Base-by-base conservation (phyloP, 1,284 basidiomycete species). In the Cutaneotrichosporon sp. region DNA sequence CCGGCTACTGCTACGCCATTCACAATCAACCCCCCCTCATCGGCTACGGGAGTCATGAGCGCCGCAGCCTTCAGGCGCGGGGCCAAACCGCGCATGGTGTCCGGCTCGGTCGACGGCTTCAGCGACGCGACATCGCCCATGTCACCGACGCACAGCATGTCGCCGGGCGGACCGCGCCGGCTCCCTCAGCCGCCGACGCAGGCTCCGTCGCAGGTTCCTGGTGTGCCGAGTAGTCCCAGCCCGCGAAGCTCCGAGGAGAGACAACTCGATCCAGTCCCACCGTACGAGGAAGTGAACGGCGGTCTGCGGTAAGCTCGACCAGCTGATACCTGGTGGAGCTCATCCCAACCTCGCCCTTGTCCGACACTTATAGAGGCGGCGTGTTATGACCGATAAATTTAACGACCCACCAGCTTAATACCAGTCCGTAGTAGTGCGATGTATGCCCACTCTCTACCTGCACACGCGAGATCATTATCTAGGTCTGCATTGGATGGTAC, bases 31-130 rank as follows among this genome's bases (percentile, higher is more conserved):
- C 16, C 7, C 14, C 29, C 37, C 27, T 1, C 25, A 2, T 16
- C 29, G 20, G 48, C 38, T 11, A 22, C 16, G n/a, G 46, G 46
- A 3, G 26, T 47, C 10, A 43, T 49, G 27, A 43, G 32, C 24
- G 48, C 48, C 5, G 48, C 39, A 3, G 48, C 48, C 12, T 49
- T 49, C 32, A 29, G 48, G 10, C 48, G 48, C n/a, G 31, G 29
- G n/a, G 32, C 29, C 45, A 34, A 35, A 33, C 39, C 48, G 25
- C 48, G 48, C 9, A 29, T 9, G 12, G 16, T 11, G 27, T 11
- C 7, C 5, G 11, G 19, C n/a, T 43, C 48, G 39, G 29, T 9
- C n/a, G 35, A 31, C 31, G 31, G 29, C 24, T 27, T 20, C 9
- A 24, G 17, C 22, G 39, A 26, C 22, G 20, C 38, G 3, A 41